These are phyloP conservation scores for Phytophthora lateralis DNA, from an alignment of 352 stramenopile genomes.

Conservation along the genomic window DNA sequence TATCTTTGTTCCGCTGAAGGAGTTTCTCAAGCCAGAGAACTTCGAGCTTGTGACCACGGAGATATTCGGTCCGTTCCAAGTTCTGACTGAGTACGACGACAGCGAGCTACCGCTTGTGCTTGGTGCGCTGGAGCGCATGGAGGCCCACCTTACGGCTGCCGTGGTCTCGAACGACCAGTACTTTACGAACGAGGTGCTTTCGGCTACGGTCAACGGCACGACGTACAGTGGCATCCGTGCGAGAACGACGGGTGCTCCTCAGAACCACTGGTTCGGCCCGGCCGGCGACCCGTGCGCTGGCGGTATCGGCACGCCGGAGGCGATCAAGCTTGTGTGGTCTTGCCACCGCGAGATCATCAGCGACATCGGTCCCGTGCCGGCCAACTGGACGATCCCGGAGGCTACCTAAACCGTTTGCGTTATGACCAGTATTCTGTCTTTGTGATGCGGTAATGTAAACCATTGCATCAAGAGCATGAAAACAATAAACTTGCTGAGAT, in stretches of 20 bases:
- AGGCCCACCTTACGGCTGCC: slow-evolving; percentile 97
- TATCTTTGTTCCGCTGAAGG: slow-evolving; percentile 96
- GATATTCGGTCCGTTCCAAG: slow-evolving; percentile 99
- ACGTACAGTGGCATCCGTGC: slow-evolving; percentile 97
- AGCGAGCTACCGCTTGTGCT: slow-evolving; percentile 91
- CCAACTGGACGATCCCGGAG: slow-evolving; percentile 82
- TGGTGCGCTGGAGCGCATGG: slow-evolving; percentile 95
- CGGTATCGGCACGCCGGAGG: slow-evolving; percentile 98
- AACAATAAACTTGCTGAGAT: slow-evolving; percentile 23
- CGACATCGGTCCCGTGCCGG: slow-evolving; percentile 82
- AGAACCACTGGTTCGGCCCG: slow-evolving; percentile 97
- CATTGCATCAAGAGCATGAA: slow-evolving; percentile 1
- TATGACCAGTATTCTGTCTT: slow-evolving; percentile 15
- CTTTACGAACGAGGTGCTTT: slow-evolving; percentile 95
- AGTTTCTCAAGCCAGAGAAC: slow-evolving; percentile 95
- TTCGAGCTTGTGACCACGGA: slow-evolving; percentile 95
- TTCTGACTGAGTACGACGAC: slow-evolving; percentile 96
- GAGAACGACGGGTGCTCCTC: slow-evolving; percentile 94
- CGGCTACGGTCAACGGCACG: slow-evolving; percentile 99
- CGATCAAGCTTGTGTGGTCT: slow-evolving; percentile 98
- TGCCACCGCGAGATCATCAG: slow-evolving; percentile 98
- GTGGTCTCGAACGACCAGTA: slow-evolving; percentile 97
- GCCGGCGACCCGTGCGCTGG: slow-evolving; percentile 95
- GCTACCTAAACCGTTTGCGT: slow-evolving; percentile 63
- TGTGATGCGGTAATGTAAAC: neutral